Evolutionary conservation across 345 rosid species (phyloP), one percentile per base, ranked within the genome.

Genomic region (Gossypium bickii): DNA sequence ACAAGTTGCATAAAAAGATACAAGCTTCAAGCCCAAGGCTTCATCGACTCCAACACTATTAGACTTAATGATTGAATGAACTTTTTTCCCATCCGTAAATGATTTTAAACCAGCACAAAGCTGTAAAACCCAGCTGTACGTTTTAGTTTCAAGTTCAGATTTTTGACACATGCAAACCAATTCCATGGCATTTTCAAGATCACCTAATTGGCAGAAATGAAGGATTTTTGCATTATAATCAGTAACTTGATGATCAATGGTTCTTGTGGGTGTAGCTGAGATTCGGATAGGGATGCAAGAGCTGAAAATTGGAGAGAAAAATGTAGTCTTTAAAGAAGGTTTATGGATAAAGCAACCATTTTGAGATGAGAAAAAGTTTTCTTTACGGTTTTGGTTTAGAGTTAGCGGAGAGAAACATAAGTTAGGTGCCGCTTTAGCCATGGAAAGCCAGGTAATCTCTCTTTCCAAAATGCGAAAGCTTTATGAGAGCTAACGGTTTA

Each of bases 1-100:
- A 76, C 94, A 89, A 29, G 63, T 85, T 9, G 88, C 88, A 55
- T 87, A 89, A 90, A 91, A 88, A 47, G 89, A 84, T 11, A 84
- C 92, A 20, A 91, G 90, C 76, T 87, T 91, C 29, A 88, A 79
- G 29, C 92, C 93, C 81, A 91, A 79, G 73, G 48, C 74, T 16
- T 83, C 83, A 53, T 91, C 87, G 11, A 87, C 25, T 9, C 34
- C 78, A 74, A 80, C 73, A 73, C 76, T 87, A 57, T 77, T 84
- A 27, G 79, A 22, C 53, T 76, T 67, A 44, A 89, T 84, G 59
- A 88, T 49, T 2, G 85, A 84, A 78, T 86, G 91, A 70, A 89
- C 86, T 67, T 79, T 74, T 81, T 75, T 81, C 22, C 91, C 93
- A 27, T 81, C 72, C 34, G 75, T 45, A 3, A 87, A 74, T 17